Conservation (phyloP, 2,329 filamentous ascomycete genomes). For the Phialemonium atrogriseum region DNA sequence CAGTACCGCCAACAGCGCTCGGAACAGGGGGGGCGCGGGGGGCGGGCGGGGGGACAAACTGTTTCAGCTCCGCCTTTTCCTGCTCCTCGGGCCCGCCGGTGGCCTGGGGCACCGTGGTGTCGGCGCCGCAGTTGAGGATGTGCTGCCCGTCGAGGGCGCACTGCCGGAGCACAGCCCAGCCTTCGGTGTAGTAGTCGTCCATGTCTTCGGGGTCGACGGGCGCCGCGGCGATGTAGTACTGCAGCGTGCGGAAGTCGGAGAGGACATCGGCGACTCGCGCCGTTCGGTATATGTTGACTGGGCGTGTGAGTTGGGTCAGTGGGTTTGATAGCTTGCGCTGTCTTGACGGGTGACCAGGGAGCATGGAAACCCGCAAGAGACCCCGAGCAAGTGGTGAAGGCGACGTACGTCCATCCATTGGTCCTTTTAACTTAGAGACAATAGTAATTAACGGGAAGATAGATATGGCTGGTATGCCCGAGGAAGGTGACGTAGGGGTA, state of each 20-base stretch:
- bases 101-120: constrained; percentile 47
- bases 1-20: too few species aligned
- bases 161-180: constrained; percentile 54
- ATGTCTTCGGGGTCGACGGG: constrained; percentile 45
- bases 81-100: constrained; percentile 50
- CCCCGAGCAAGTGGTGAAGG: not conserved
- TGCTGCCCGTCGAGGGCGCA: constrained; percentile 55
- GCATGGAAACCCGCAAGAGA: too few species aligned
- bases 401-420: constrained; percentile 12
- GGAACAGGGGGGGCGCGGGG: too few species aligned
- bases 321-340: not conserved
- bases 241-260: constrained; percentile 51
- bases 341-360: too few species aligned
- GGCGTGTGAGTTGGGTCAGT: not conserved
- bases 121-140: constrained; percentile 56
- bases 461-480: too few species aligned
- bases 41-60: constrained; percentile 33
- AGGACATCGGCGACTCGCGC: constrained; percentile 54
- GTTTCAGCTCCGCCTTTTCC: constrained; percentile 52
- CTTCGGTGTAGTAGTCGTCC: constrained; percentile 55
- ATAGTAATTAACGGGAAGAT: too few species aligned
- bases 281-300: constrained; percentile 54
- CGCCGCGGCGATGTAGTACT: constrained; percentile 52
- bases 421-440: too few species aligned
- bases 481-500: too few species aligned